These are phyloP conservation scores for Globisporangium parvum DNA, from an alignment of 352 stramenopile genomes.

Conservation along the genomic window DNA sequence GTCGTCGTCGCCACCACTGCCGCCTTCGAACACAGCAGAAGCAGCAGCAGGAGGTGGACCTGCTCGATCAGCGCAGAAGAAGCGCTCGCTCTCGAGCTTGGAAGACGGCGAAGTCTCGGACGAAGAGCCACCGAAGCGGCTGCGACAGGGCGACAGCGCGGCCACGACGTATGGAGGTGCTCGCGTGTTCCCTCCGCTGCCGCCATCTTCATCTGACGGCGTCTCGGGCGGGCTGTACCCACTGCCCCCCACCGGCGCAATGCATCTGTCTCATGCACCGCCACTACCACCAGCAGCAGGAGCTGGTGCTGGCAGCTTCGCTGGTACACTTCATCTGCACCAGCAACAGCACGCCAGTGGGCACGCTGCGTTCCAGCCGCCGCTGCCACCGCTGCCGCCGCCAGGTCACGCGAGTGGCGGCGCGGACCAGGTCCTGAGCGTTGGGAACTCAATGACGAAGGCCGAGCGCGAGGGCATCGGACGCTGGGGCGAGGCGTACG, in stretches of 20 bases:
- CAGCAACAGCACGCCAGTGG: not conserved
- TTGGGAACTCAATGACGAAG: slow-evolving; percentile 62
- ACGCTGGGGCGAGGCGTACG: slow-evolving; percentile 80
- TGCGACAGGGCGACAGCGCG: not conserved
- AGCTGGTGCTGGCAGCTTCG: not conserved
- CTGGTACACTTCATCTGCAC: not conserved
- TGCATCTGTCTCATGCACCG: not conserved
- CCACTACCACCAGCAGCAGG: not conserved
- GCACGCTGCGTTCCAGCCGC: slow-evolving; percentile 5
- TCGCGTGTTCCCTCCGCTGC: not conserved
- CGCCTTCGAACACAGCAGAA: not conserved
- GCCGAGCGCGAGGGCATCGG: slow-evolving; percentile 71
- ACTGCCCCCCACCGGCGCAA: too few species aligned
- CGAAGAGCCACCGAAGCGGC: slow-evolving; percentile 14
- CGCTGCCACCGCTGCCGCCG: not conserved
- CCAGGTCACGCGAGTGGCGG: not conserved
- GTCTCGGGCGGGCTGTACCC: not conserved
- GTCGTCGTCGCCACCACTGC: too few species aligned
- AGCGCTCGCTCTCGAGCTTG: slow-evolving; percentile 18
- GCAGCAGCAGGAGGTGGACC: too few species aligned
- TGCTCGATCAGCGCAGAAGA: not conserved
- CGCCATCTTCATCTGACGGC: not conserved
- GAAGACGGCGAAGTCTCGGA: slow-evolving; percentile 53
- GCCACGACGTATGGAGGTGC: not conserved
- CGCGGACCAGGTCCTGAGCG: slow-evolving; percentile 9